These are phyloP conservation scores for Eucalyptus dawsonii DNA, from an alignment of 345 rosid species.

Conservation along the genomic window DNA sequence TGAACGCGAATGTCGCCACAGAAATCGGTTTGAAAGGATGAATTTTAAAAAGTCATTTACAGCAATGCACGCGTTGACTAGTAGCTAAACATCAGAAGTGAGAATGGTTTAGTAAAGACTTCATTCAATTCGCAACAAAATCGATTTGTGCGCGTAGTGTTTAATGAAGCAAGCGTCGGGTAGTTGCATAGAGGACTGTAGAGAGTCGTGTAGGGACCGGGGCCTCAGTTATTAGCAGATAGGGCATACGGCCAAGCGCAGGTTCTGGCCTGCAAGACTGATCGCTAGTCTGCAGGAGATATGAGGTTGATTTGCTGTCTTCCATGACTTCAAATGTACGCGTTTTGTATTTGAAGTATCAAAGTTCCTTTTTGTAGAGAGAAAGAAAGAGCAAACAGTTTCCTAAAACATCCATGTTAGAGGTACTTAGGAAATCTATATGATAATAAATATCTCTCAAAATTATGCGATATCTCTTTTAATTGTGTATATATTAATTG, in stretches of 20 bases:
- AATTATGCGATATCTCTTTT: too few species aligned
- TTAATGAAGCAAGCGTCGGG: not conserved
- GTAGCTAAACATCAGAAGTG: not conserved
- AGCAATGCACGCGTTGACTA: not conserved
- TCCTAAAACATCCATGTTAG: not conserved
- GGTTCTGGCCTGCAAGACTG: not conserved
- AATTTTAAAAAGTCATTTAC: not conserved
- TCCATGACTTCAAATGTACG: not conserved
- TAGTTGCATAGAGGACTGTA: not conserved
- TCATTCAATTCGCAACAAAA: not conserved
- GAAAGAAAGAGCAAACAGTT: not conserved
- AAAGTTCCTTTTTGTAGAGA: not conserved
- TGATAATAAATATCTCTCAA: too few species aligned
- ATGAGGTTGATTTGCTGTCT: not conserved
- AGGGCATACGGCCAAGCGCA: not conserved
- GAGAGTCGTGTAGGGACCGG: not conserved
- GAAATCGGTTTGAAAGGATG: not conserved
- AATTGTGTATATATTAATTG: too few species aligned
- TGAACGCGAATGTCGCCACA: not conserved
- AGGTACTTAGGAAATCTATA: too few species aligned
- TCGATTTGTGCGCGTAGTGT: not conserved
- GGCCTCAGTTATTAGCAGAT: not conserved
- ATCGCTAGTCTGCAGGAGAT: not conserved
- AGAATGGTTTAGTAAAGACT: not conserved
- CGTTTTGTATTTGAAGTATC: not conserved